These are phyloP conservation scores for Lichtheimia ornata DNA, from an alignment of 371 early-diverging fungal species.

Conservation along the genomic window DNA sequence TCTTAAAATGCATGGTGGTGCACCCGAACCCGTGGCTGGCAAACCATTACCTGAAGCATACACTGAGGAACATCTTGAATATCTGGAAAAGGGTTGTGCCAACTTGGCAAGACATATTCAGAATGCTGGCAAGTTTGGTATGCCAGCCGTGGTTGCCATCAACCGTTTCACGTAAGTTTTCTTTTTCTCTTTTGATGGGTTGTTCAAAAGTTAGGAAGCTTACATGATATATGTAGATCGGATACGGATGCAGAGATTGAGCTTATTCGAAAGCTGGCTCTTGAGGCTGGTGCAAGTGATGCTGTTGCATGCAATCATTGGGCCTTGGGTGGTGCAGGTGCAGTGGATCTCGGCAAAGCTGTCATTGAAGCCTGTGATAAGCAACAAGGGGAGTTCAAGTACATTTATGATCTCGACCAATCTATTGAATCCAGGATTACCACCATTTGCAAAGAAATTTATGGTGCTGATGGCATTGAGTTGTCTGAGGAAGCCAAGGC, in stretches of 20 bases:
- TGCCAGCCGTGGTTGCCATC: slow-evolving; percentile 91
- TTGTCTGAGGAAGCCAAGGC: slow-evolving; percentile 75
- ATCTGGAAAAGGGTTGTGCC: slow-evolving; percentile 78
- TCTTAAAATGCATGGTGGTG: slow-evolving; percentile 97
- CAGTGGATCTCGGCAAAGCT: slow-evolving; percentile 82
- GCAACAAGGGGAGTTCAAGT: slow-evolving; percentile 66
- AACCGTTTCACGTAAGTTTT: slow-evolving; percentile 75
- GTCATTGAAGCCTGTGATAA: slow-evolving; percentile 77
- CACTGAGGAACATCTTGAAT: slow-evolving; percentile 82
- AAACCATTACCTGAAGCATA: slow-evolving; percentile 87
- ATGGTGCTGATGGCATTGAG: slow-evolving; percentile 90
- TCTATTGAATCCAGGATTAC: slow-evolving; percentile 89
- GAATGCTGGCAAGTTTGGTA: slow-evolving; percentile 87
- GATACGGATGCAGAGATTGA: slow-evolving; percentile 89
- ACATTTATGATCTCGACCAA: slow-evolving; percentile 77
- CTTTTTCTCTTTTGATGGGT: no score
- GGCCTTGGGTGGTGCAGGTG: slow-evolving; percentile 92
- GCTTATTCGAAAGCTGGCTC: slow-evolving; percentile 67
- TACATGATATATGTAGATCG: slow-evolving; percentile 31
- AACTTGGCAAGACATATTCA: slow-evolving; percentile 89
- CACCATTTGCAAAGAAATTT: slow-evolving; percentile 88
- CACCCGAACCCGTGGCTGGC: slow-evolving; percentile 92
- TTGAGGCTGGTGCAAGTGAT: slow-evolving; percentile 86
- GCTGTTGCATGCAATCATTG: slow-evolving; percentile 89
- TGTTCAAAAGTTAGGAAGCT: not conserved